Conservation (phyloP, 192 early-diverging fungal genomes). For the Pilobolus umbonatus region DNA sequence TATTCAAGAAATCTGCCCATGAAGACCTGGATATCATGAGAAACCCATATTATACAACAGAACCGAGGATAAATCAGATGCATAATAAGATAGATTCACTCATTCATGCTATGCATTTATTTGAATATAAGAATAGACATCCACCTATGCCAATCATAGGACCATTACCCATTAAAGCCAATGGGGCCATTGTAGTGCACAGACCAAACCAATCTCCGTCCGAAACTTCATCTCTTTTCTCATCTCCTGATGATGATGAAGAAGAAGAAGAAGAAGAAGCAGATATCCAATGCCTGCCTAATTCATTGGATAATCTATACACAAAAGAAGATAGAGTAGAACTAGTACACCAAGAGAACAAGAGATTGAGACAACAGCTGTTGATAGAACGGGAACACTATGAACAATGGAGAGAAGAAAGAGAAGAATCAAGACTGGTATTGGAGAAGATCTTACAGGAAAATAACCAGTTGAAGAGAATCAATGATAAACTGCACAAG, state of each 20-base stretch:
- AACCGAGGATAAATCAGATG: too few relatives aligned
- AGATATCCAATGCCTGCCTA: too few relatives aligned
- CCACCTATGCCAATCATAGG: neutral
- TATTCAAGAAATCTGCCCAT: too few relatives aligned
- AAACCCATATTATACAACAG: too few relatives aligned
- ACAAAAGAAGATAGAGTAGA: neutral
- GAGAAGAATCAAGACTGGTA: neutral
- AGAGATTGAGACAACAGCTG: neutral
- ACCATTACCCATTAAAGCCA: conserved; percentile 13
- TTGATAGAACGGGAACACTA: conserved; percentile 5
- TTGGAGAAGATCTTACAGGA: neutral
- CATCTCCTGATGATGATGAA: neutral
- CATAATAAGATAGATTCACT: neutral
- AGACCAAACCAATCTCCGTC: neutral
- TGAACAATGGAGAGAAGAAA: neutral
- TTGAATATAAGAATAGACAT: conserved; percentile 7
- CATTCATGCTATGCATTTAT: conserved; percentile 9
- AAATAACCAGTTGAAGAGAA: neutral
- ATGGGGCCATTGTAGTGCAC: conserved; percentile 6
- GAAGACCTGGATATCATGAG: too few relatives aligned
- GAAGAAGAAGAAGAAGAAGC: neutral
- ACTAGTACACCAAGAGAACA: conserved; percentile 2
- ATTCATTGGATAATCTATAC: too few relatives aligned
- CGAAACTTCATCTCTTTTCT: neutral
- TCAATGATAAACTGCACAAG: neutral